Evolutionary conservation across 257 asterid genomes (phyloP).

Genomic region (Solanum piurae): DNA sequence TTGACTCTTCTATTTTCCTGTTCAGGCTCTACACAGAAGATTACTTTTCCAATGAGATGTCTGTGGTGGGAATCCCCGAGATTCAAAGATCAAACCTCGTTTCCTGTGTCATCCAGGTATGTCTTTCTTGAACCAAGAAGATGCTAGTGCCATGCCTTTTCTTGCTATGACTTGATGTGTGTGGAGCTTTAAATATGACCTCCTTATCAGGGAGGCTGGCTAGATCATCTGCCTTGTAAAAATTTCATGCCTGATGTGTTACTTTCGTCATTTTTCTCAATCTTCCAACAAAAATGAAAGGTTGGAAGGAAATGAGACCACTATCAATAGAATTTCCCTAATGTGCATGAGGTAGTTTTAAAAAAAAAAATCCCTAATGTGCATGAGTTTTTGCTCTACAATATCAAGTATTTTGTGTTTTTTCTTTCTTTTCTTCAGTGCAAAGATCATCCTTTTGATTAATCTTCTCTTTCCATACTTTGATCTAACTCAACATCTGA

Average conservation of each 20-base stretch:
- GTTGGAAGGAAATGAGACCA: not conserved
- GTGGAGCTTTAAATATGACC: not conserved
- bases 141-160: not conserved
- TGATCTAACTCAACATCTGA: not conserved
- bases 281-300: not conserved
- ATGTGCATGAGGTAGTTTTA: not conserved
- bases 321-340: not conserved
- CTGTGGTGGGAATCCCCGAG: conserved; percentile 81
- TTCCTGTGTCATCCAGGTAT: conserved; percentile 86
- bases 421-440: not conserved
- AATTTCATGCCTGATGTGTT: not conserved
- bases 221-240: not conserved
- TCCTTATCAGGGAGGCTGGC: not conserved
- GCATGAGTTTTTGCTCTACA: not conserved
- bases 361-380: no score
- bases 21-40: conserved; percentile 91
- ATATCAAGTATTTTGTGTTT: not conserved
- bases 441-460: not conserved
- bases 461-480: not conserved
- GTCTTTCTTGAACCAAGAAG: not conserved
- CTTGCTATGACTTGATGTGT: not conserved
- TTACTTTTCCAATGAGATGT: conserved; percentile 69
- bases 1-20: conserved; percentile 3
- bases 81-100: conserved; percentile 94
- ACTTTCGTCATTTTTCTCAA: not conserved